These are phyloP conservation scores for Dichotomocladium elegans DNA, from an alignment of 371 early-diverging fungal genomes.

Conservation along the genomic window DNA sequence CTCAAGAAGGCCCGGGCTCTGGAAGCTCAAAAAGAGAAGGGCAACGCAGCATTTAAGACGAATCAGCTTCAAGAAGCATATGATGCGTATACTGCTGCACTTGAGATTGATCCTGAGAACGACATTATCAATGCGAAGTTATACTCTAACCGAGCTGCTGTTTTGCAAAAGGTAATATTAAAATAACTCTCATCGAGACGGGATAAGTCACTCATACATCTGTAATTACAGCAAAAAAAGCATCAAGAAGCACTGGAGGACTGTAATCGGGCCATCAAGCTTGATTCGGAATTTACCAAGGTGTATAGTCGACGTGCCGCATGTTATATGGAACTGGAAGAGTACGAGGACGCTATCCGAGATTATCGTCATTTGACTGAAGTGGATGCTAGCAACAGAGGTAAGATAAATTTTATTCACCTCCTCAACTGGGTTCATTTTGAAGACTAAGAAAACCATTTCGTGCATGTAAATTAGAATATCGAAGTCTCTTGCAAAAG, in stretches of 20 bases:
- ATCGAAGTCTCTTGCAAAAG: constrained; percentile 56
- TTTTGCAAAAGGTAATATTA: constrained; percentile 51
- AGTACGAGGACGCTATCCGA: constrained; percentile 76
- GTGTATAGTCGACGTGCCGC: constrained; percentile 79
- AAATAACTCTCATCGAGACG: not conserved
- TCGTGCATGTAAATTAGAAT: constrained; percentile 41
- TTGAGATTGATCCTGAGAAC: constrained; percentile 70
- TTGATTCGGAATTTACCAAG: constrained; percentile 63
- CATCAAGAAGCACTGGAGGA: constrained; percentile 64
- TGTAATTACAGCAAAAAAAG: constrained; percentile 55
- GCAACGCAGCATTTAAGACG: constrained; percentile 73
- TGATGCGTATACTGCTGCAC: constrained; percentile 65
- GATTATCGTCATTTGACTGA: constrained; percentile 67
- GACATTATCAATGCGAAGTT: constrained; percentile 67
- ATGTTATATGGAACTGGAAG: constrained; percentile 68
- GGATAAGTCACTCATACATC: not conserved
- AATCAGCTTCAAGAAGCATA: constrained; percentile 61
- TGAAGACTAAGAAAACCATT: not conserved
- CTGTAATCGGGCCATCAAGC: constrained; percentile 65
- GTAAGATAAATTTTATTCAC: constrained; percentile 8
- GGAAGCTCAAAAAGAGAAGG: constrained; percentile 66
- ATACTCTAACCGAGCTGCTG: constrained; percentile 78
- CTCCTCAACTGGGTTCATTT: not conserved
- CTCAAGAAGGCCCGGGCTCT: constrained; percentile 59
- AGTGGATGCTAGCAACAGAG: constrained; percentile 61